These are phyloP conservation scores for Beauveria rudraprayagi DNA, from an alignment of 2,329 filamentous ascomycete genomes.

Conservation along the genomic window DNA sequence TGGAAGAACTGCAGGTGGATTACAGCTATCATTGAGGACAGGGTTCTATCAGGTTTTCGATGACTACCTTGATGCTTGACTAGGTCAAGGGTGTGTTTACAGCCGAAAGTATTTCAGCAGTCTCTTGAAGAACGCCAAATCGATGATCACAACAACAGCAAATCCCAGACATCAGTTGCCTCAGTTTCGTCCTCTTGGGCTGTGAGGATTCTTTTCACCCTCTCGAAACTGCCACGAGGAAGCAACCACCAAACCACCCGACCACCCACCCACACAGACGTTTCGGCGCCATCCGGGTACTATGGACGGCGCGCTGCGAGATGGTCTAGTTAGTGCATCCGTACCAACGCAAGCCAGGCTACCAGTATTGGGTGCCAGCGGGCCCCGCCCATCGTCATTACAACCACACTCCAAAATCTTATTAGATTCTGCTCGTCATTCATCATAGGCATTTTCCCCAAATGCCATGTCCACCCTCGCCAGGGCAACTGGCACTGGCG, in stretches of 20 bases:
- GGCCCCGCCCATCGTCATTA: conserved; percentile 6
- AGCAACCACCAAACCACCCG: background rate
- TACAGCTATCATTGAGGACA: too few species aligned
- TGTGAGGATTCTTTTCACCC: background rate
- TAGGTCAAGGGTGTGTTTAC: too few species aligned
- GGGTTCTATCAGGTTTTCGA: background rate
- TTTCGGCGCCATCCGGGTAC: background rate
- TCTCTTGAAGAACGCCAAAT: too few species aligned
- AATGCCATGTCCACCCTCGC: conserved; percentile 5
- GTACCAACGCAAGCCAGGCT: background rate
- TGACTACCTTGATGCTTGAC: background rate
- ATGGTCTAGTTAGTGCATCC: background rate
- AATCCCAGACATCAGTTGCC: background rate
- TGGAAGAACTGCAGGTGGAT: background rate
- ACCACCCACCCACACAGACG: background rate
- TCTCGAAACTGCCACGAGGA: background rate
- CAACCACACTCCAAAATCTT: conserved; percentile 1
- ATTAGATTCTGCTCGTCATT: conserved; percentile 1
- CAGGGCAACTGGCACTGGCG: conserved; percentile 1
- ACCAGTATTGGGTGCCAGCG: background rate
- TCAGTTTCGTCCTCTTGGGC: background rate
- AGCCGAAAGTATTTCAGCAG: too few species aligned
- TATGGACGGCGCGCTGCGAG: background rate
- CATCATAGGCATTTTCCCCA: background rate
- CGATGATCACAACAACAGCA: background rate